Conservation (phyloP, 2,329 filamentous ascomycete species). For the Pyrenophora seminiperda region DNA sequence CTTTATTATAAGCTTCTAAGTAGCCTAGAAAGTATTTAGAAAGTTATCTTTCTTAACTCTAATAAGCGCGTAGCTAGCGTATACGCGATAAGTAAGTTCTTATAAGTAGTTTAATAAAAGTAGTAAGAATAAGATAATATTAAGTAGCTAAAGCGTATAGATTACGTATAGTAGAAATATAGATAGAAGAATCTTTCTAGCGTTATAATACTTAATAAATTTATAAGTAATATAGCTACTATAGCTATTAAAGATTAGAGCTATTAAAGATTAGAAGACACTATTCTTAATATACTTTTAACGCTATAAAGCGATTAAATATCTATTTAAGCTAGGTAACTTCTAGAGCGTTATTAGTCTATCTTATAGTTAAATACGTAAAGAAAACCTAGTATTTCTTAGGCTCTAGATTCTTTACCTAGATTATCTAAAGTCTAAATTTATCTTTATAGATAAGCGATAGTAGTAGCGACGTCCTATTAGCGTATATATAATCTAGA, state of each 20-base stretch:
- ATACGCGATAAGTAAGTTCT: background rate
- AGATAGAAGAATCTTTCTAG: background rate
- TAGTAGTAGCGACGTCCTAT: no score
- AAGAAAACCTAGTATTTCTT: background rate
- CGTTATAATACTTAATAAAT: background rate
- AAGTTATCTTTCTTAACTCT: background rate
- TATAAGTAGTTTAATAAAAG: background rate
- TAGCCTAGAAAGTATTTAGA: background rate
- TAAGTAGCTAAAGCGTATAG: background rate
- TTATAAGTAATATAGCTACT: background rate
- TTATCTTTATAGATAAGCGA: no score
- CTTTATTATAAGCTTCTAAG: background rate
- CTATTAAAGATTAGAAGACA: background rate
- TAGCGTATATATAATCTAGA: no score
- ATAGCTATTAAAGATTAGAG: no score
- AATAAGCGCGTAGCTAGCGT: background rate
- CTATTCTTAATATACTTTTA: background rate
- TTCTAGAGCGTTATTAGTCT: background rate
- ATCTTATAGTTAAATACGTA: background rate
- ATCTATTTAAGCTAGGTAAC: background rate
- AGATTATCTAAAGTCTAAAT: slow-evolving; percentile 6
- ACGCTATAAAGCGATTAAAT: background rate
- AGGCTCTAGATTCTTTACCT: slow-evolving; percentile 1
- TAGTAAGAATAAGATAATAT: background rate
- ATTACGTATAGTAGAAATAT: background rate